phyloP scores from a whole-genome alignment of 371 early-diverging fungal genomes.

The Apophysomyces trapeziformis region DNA sequence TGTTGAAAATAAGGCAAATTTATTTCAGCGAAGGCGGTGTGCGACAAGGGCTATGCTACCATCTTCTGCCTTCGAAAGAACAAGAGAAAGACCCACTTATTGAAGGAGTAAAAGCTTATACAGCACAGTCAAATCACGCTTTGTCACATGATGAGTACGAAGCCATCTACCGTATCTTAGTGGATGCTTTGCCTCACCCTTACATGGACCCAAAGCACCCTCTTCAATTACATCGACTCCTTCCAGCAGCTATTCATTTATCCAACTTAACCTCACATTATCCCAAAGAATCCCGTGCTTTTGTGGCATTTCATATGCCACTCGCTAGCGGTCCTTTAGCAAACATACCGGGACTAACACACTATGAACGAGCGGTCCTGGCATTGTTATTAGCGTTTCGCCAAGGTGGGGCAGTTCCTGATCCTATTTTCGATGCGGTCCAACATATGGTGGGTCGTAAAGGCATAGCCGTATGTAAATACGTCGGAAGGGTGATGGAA shows the following conservation, averaged over 20 bases:
- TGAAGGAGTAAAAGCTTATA: constrained; percentile 55
- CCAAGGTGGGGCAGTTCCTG: constrained; percentile 60
- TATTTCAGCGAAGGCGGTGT: constrained; percentile 70
- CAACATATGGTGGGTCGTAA: constrained; percentile 43
- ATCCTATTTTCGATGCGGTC: constrained; percentile 43
- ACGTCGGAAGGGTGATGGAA: constrained; percentile 51
- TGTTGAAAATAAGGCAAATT: constrained; percentile 47
- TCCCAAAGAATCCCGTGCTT: constrained; percentile 66
- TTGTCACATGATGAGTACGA: constrained; percentile 37
- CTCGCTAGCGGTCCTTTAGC: constrained; percentile 62
- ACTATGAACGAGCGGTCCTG: constrained; percentile 59
- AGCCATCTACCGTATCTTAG: constrained; percentile 37
- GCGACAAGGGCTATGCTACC: constrained; percentile 63
- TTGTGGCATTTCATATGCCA: constrained; percentile 63
- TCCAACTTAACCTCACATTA: constrained; percentile 59
- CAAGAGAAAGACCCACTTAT: constrained; percentile 59
- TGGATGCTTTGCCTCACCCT: constrained; percentile 33
- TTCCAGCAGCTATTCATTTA: constrained; percentile 58
- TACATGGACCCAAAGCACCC: constrained; percentile 38
- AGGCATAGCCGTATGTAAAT: constrained; percentile 48
- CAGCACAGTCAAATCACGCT: constrained; percentile 31
- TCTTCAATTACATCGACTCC: constrained; percentile 51
- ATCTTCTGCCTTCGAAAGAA: constrained; percentile 43
- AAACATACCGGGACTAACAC: constrained; percentile 62
- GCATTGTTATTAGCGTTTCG: constrained; percentile 57